Evolutionary conservation across 2,329 filamentous ascomycete genomes (phyloP), one percentile per base, ranked within the genome.

Genomic region (Thelonectria blattea): DNA sequence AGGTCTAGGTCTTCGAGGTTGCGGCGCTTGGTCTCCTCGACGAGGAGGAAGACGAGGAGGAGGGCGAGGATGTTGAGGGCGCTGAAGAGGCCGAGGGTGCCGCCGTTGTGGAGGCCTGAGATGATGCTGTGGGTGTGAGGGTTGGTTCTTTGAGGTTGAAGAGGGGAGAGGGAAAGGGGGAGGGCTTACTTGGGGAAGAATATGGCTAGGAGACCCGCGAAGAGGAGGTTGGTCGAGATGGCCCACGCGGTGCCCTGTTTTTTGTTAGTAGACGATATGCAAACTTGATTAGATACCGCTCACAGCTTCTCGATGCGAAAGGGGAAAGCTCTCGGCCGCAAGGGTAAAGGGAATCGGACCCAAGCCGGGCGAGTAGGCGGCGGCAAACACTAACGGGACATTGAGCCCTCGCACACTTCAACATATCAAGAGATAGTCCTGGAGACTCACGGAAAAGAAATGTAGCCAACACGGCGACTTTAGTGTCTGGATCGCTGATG

Each of bases 291-390:
- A 9, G 4, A 14, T 10, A 5, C 6, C 39, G 56, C 69, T 59
- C 58, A 72, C 71, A n/a, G 79, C 74, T 65, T 83, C 81, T 58
- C 80, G 76, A 63, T 83, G 80, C 4, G 80, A 81, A 4, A 82
- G 68, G 0, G 81, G 80, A 60, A 82, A 83, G 53, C 78, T 79
- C 65, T 83, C 81, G 7, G 80, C 79, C 12, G 80, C 80, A 32
- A 82, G 74, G 0, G 79, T 82, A 52, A 81, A 82, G 1, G 80
- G 78, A 18, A 82, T 81, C 0, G 80, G 80, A 0, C 80, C 80
- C 63, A 73, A 42, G 15, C 67, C 69, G 5, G 78, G 78, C 0
- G 78, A 78, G 61, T 80, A 80, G 3, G 73, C 73, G 1, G 76
- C 74, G 2, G 77, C 72, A 56, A 80, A 79, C 5, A 79, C 69